Conservation (phyloP, 1,284 basidiomycete species). For the Ceratobasidium papillatum region DNA sequence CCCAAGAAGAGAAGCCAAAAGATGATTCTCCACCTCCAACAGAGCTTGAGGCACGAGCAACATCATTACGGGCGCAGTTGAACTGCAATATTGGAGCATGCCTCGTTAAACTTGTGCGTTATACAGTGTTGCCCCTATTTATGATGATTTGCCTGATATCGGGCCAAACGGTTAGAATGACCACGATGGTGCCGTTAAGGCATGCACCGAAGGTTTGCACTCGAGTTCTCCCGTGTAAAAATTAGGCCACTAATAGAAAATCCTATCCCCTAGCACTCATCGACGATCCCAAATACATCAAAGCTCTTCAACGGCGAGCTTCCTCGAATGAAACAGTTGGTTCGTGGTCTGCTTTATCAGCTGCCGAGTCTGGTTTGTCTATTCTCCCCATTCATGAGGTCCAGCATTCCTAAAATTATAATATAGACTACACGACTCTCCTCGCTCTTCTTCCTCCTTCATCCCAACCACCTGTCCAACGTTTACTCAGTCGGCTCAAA, state of each 20-base stretch:
- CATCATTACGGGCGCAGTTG: slow-evolving; percentile 70
- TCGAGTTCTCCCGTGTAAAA: not conserved
- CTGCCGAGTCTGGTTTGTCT: slow-evolving; percentile 81
- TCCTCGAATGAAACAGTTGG: slow-evolving; percentile 80
- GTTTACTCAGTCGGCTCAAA: slow-evolving; percentile 64
- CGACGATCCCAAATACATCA: slow-evolving; percentile 86
- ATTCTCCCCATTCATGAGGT: not conserved
- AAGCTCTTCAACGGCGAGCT: slow-evolving; percentile 89
- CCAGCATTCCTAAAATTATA: slow-evolving; percentile 2
- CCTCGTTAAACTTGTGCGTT: slow-evolving; percentile 73
- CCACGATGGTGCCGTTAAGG: slow-evolving; percentile 75
- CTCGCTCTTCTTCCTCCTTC: slow-evolving; percentile 68
- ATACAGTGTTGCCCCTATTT: not conserved
- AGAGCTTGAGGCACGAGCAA: slow-evolving; percentile 58
- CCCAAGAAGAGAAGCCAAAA: slow-evolving; percentile 40
- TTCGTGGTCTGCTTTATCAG: slow-evolving; percentile 82
- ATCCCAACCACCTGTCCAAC: slow-evolving; percentile 60
- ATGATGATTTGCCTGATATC: slow-evolving; percentile 33
- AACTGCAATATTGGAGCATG: slow-evolving; percentile 86
- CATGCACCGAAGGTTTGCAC: slow-evolving; percentile 74
- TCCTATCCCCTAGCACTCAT: slow-evolving; percentile 67
- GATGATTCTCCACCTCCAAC: slow-evolving; percentile 40
- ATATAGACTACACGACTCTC: slow-evolving; percentile 78
- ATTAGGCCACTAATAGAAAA: not conserved
- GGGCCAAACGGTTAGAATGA: slow-evolving; percentile 64